Percentiles rank a stretch among this genome's conserved stretches.
phyloP scores from a whole-genome alignment of 202 grass and related monocot genomes.

The Schoenoplectus tabernaemontani region DNA sequence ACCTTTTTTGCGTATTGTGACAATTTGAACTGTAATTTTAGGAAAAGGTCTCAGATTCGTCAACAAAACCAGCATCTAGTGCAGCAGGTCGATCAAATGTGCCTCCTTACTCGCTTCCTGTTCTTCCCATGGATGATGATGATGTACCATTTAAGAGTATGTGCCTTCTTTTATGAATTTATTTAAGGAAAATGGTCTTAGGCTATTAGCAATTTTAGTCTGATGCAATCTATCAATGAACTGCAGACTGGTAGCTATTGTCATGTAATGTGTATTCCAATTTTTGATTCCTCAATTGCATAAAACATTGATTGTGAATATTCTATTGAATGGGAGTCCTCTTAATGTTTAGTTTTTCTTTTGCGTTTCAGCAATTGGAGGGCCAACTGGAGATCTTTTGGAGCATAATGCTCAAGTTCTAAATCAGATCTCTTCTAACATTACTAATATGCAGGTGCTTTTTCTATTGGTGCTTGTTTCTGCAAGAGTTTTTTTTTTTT shows the following conservation, averaged over 20 bases:
- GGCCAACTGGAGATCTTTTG: constrained; percentile 78
- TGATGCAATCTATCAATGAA: neutral
- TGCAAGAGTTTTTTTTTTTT: neutral
- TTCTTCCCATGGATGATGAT: constrained; percentile 65
- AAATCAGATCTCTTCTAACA: constrained; percentile 75
- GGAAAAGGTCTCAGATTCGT: constrained; percentile 90
- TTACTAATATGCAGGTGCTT: constrained; percentile 79
- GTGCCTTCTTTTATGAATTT: neutral
- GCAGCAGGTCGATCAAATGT: constrained; percentile 54
- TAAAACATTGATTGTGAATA: neutral
- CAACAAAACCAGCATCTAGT: constrained; percentile 58
- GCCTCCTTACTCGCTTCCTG: constrained; percentile 54
- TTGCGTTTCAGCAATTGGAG: constrained; percentile 64
- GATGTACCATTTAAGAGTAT: constrained; percentile 75
- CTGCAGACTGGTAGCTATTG: neutral
- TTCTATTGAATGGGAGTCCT: neutral
- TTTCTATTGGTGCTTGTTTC: neutral
- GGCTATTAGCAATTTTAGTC: neutral
- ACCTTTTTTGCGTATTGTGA: neutral
- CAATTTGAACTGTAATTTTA: constrained; percentile 25
- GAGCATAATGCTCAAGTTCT: constrained; percentile 71
- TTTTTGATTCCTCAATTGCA: neutral
- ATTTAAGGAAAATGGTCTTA: neutral
- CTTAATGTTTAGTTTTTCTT: constrained; percentile 11
- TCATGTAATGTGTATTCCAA: neutral